Conservation (phyloP, 768 basidiomycete genomes). For the Cystofilobasidium ferigula region DNA sequence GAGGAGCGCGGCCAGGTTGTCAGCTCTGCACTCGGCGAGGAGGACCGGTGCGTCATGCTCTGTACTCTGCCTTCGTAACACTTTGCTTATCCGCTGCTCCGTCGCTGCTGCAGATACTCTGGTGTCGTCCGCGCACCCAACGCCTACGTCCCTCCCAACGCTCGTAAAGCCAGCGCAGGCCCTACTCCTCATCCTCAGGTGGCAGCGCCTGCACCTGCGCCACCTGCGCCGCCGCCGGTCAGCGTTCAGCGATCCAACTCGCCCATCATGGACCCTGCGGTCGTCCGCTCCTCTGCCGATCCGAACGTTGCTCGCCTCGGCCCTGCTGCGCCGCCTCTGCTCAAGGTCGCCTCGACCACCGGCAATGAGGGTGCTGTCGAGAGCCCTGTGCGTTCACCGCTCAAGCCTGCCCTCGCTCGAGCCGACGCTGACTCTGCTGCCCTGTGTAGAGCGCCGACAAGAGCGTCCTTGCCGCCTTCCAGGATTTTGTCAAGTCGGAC, state of each 20-base stretch:
- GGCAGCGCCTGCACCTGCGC: slow-evolving; percentile 14
- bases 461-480: slow-evolving; percentile 51
- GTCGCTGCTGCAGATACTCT: slow-evolving; percentile 54
- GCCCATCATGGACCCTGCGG: slow-evolving; percentile 6
- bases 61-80: slow-evolving; percentile 21
- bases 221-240: slow-evolving; percentile 19
- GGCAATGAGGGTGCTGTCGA: slow-evolving; percentile 4
- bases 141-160: slow-evolving; percentile 90
- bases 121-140: slow-evolving; percentile 78
- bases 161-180: slow-evolving; percentile 47
- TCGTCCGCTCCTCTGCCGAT: slow-evolving; percentile 7
- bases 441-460: slow-evolving; percentile 12
- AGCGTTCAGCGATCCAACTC: slow-evolving; percentile 3
- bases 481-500: slow-evolving; percentile 84
- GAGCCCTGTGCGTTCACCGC: slow-evolving; percentile 20
- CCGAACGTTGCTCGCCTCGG: slow-evolving; percentile 37
- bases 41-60: slow-evolving; percentile 67
- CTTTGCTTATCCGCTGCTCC: slow-evolving; percentile 31
- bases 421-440: background rate
- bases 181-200: slow-evolving; percentile 12
- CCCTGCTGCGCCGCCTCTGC: background rate
- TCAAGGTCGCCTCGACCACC: slow-evolving; percentile 1
- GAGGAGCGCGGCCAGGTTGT: slow-evolving; percentile 70
- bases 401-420: background rate
- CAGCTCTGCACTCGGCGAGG: slow-evolving; percentile 60